A percentile compares a stretch with the other conserved stretches of the same genome.
Evolutionary conservation across 1,139 yeast genomes (phyloP).

Genomic region (Geotrichum carabidarum): DNA sequence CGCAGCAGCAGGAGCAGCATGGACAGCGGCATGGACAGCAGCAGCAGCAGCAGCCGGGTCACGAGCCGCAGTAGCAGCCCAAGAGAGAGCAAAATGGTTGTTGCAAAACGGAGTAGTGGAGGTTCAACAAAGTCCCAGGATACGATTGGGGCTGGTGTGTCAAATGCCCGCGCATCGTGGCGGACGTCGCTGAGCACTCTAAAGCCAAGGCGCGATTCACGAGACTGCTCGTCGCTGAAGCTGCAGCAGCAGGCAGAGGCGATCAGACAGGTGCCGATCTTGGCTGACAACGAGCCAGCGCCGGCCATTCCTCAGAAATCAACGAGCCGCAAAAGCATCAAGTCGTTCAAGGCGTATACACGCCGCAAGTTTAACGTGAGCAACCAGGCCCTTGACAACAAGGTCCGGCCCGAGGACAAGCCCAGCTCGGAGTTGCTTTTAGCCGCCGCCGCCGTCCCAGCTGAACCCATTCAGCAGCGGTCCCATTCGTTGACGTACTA

Average conservation of each 20-base stretch:
- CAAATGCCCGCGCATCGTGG: not conserved
- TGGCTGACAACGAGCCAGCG: not conserved
- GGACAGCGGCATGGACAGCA: not conserved
- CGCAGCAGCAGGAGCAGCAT: not conserved
- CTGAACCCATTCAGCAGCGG: not conserved
- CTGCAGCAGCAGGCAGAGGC: not conserved
- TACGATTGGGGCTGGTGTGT: not conserved
- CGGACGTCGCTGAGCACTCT: not conserved
- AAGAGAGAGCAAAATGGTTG: not conserved
- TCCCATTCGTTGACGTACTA: constrained; percentile 8
- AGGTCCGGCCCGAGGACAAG: not conserved
- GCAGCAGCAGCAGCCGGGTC: not conserved
- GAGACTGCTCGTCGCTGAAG: too few species aligned
- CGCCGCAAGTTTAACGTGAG: constrained; percentile 8
- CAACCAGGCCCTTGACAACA: constrained; percentile 5
- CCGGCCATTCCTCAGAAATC: constrained; percentile 11
- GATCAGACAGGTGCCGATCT: not conserved
- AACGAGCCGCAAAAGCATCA: not conserved
- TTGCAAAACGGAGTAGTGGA: not conserved
- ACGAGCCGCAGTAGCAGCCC: not conserved
- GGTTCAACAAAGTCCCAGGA: not conserved
- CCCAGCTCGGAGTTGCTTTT: not conserved
- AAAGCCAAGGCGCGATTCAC: not conserved
- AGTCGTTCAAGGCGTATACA: constrained; percentile 10
- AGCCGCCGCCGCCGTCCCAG: not conserved